phyloP scores from a whole-genome alignment of 208 protist species.

The Trichomonas tenax region DNA sequence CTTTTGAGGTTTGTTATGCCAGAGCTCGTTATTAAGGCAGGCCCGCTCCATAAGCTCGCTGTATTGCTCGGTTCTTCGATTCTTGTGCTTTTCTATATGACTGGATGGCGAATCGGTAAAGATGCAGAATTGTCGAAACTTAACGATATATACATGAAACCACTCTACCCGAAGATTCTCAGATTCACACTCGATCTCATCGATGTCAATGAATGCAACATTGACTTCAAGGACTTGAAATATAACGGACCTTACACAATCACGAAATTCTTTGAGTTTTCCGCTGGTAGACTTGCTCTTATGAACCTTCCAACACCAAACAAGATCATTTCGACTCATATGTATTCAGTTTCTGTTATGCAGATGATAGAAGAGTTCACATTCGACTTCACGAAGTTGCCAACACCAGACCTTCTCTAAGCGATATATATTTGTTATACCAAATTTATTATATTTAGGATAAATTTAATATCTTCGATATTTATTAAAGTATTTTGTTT shows the following conservation, averaged over 20 bases:
- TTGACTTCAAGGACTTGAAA: background rate
- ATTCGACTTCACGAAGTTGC: background rate
- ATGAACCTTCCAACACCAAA: background rate
- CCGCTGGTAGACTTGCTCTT: background rate
- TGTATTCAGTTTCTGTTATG: background rate
- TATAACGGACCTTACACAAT: background rate
- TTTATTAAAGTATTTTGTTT: too few species aligned
- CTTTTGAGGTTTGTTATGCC: background rate
- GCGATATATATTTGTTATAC: too few species aligned
- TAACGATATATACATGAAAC: background rate
- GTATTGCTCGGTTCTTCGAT: background rate
- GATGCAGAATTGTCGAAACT: background rate
- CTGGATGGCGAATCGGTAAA: background rate
- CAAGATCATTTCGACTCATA: background rate
- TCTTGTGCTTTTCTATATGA: background rate
- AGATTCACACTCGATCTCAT: background rate
- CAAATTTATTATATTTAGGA: too few species aligned
- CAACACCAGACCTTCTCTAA: background rate
- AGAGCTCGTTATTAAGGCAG: background rate
- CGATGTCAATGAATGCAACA: background rate
- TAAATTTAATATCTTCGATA: too few species aligned
- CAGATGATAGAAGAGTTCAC: conserved; percentile 10
- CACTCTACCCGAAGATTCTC: background rate
- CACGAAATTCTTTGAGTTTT: background rate
- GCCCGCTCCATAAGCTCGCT: background rate